phyloP scores from a whole-genome alignment of 768 basidiomycete species.

The Tephrocybe sp. region DNA sequence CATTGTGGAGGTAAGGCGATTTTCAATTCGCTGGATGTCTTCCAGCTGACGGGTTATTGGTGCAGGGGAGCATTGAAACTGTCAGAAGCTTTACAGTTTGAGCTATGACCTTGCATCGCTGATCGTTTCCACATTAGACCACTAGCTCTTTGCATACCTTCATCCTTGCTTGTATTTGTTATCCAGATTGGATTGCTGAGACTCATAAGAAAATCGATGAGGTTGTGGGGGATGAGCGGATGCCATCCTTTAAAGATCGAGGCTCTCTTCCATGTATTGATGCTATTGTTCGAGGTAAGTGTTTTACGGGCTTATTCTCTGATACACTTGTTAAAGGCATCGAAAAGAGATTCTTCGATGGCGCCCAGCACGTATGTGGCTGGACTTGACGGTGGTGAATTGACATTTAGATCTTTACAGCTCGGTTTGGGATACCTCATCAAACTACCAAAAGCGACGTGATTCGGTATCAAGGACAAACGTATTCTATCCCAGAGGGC shows the following conservation, averaged over 20 bases:
- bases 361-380: neutral
- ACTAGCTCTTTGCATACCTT: too few relatives aligned
- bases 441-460: neutral
- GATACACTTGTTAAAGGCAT: neutral
- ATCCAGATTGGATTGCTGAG: too few relatives aligned
- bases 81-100: too few relatives aligned
- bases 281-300: slow-evolving; percentile 21
- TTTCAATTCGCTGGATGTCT: too few relatives aligned
- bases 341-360: neutral
- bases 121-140: too few relatives aligned
- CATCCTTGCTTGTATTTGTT: too few relatives aligned
- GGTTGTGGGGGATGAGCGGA: slow-evolving; percentile 28
- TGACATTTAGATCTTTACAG: neutral
- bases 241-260: slow-evolving; percentile 31
- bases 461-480: neutral
- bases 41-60: too few relatives aligned
- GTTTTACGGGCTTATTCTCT: neutral
- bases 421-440: neutral
- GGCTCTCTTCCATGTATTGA: slow-evolving; percentile 31
- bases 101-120: too few relatives aligned
- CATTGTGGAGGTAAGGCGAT: too few relatives aligned
- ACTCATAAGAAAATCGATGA: slow-evolving; percentile 37
- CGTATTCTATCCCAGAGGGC: neutral
- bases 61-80: too few relatives aligned
- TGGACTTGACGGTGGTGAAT: too few relatives aligned